A percentile compares a stretch with the other conserved stretches of the same genome.
Conservation (phyloP, 208 protist genomes). For the Wallacemonas sp. region DNA sequence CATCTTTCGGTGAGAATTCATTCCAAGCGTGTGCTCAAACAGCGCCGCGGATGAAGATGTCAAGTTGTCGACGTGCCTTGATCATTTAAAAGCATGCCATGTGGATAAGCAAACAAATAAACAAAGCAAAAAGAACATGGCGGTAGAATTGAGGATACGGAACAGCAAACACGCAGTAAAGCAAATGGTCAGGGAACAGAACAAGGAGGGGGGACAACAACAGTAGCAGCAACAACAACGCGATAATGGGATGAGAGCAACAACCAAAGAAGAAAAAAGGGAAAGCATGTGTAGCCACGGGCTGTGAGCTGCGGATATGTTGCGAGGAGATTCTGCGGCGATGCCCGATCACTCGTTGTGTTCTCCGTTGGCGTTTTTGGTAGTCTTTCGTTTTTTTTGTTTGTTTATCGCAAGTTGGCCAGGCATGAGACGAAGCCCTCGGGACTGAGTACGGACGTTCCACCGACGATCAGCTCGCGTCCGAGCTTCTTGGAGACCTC, state of each 20-base stretch:
- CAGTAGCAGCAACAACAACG: no score
- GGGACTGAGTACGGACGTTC: conserved; percentile 60
- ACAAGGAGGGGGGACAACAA: background rate
- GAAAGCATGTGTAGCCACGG: background rate
- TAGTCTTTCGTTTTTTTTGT: no score
- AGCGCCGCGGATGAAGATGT: no score
- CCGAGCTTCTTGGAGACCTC: conserved; percentile 48
- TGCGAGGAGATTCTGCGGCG: no score
- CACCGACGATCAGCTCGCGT: conserved; percentile 68
- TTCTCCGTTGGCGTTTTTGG: no score
- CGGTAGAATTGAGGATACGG: background rate
- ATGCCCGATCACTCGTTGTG: no score
- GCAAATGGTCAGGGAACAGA: background rate
- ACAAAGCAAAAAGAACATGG: background rate
- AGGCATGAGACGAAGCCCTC: conserved; percentile 49
- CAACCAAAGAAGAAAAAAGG: conserved; percentile 1
- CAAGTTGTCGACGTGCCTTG: no score
- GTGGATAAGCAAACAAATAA: background rate
- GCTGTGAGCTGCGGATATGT: no score
- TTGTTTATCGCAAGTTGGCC: conserved; percentile 32
- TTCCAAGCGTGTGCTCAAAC: no score
- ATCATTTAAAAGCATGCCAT: no score
- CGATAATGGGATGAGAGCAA: conserved; percentile 1
- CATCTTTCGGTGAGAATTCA: no score
- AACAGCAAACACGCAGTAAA: background rate